Percentiles rank a stretch among this genome's conserved stretches.
phyloP scores from a whole-genome alignment of 768 basidiomycete species.

The Boletus subparvulus region DNA sequence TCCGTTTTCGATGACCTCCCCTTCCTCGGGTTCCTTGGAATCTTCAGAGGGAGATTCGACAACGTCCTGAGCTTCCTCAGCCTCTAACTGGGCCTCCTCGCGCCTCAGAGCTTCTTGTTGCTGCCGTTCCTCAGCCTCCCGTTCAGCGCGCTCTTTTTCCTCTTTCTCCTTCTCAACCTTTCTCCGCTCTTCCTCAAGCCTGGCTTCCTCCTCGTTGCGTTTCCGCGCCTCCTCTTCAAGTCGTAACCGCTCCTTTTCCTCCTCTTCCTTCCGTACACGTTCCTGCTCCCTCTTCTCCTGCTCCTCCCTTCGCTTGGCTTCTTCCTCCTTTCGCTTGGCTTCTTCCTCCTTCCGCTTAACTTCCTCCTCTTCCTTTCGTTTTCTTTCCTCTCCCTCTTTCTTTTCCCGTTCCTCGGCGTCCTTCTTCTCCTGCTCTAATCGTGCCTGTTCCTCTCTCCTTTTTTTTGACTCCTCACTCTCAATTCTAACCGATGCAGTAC shows the following conservation, averaged over 20 bases:
- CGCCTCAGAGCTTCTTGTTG: slow-evolving; percentile 19
- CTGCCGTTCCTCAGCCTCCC: slow-evolving; percentile 33
- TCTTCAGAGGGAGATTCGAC: slow-evolving; percentile 43
- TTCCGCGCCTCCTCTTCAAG: slow-evolving; percentile 37
- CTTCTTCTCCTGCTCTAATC: slow-evolving; percentile 39
- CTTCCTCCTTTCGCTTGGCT: slow-evolving; percentile 43
- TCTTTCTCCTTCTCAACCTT: slow-evolving; percentile 22
- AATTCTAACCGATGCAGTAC: slow-evolving; percentile 50
- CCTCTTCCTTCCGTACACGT: slow-evolving; percentile 36
- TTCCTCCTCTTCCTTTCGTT: slow-evolving; percentile 44
- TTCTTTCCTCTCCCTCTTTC: slow-evolving; percentile 37
- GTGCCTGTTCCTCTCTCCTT: slow-evolving; percentile 46
- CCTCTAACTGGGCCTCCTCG: slow-evolving; percentile 34
- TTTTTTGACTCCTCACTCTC: slow-evolving; percentile 61
- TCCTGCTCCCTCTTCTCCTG: slow-evolving; percentile 46
- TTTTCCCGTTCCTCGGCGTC: slow-evolving; percentile 38
- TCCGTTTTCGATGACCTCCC: slow-evolving; percentile 35
- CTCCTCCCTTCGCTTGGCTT: slow-evolving; percentile 43
- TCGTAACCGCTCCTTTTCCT: slow-evolving; percentile 37
- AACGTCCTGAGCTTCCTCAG: slow-evolving; percentile 35
- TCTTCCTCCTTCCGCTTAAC: slow-evolving; percentile 38
- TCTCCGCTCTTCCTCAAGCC: slow-evolving; percentile 31
- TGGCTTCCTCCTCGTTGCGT: slow-evolving; percentile 25
- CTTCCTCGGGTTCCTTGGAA: slow-evolving; percentile 44
- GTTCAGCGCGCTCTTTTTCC: slow-evolving; percentile 42